Evolutionary conservation across 2,329 filamentous ascomycete genomes (phyloP).

Genomic region (Pochonia chlamydosporia): DNA sequence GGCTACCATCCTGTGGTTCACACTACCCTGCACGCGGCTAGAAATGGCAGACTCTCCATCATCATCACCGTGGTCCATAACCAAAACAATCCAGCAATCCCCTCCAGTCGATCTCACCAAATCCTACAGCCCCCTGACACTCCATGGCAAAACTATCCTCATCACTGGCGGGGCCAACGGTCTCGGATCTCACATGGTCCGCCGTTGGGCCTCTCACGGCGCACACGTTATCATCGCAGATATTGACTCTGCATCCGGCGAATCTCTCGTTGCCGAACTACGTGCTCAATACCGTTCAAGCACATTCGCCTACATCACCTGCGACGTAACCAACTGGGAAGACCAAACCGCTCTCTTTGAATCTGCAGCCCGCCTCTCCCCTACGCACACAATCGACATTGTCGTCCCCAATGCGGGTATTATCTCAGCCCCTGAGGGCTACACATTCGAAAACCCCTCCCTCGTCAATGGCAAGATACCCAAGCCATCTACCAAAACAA

Average conservation of each 20-base stretch:
- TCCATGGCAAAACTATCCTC: conserved; percentile 52
- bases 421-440: conserved; percentile 23
- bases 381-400: conserved; percentile 50
- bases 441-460: conserved; percentile 40
- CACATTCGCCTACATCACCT: conserved; percentile 50
- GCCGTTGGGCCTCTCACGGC: conserved; percentile 47
- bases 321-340: conserved; percentile 61
- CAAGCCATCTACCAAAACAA: conserved; percentile 43
- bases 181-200: conserved; percentile 49
- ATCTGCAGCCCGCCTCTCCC: conserved; percentile 46
- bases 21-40: no score
- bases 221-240: conserved; percentile 61
- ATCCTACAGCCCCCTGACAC: conserved; percentile 37
- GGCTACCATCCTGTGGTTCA: no score
- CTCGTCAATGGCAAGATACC: conserved; percentile 34
- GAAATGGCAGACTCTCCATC: no score
- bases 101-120: conserved; percentile 38
- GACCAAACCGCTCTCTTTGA: conserved; percentile 60
- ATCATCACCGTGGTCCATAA: conserved; percentile 12
- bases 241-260: conserved; percentile 48
- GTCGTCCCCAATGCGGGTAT: conserved; percentile 66
- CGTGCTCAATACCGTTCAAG: conserved; percentile 30
- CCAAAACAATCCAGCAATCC: conserved; percentile 26
- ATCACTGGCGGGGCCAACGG: conserved; percentile 61
- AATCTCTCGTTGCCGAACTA: conserved; percentile 48